These are phyloP conservation scores for Aspergillus mulundensis DNA, from an alignment of 495 filamentous ascomycete species.

Conservation along the genomic window DNA sequence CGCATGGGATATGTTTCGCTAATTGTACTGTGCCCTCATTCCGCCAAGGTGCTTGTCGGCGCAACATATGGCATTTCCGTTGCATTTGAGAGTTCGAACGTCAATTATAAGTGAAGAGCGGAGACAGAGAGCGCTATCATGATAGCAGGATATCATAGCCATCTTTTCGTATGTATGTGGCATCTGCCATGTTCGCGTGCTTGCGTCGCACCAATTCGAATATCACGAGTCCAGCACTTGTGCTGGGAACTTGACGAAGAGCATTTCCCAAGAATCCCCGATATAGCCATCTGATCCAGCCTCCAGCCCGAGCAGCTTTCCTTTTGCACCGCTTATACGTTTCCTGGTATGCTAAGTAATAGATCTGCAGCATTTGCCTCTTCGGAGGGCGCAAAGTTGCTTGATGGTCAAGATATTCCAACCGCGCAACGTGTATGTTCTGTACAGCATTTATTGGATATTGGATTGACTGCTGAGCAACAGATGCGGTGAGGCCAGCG, in stretches of 20 bases:
- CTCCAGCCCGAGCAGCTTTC: slow-evolving; percentile 58
- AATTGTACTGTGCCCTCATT: too few species aligned
- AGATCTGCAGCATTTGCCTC: slow-evolving; percentile 55
- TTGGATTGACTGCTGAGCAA: slow-evolving; percentile 73
- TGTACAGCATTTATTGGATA: slow-evolving; percentile 75
- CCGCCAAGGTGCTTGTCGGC: too few species aligned
- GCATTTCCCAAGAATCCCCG: slow-evolving; percentile 70
- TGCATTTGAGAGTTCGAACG: too few species aligned
- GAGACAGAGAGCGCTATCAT: background rate
- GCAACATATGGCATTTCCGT: too few species aligned
- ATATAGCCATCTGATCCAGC: slow-evolving; percentile 70
- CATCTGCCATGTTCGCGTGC: slow-evolving; percentile 66
- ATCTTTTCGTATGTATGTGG: slow-evolving; percentile 59
- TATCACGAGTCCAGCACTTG: slow-evolving; percentile 82
- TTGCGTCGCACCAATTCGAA: slow-evolving; percentile 83
- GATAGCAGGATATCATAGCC: slow-evolving; percentile 65
- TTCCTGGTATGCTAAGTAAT: slow-evolving; percentile 70
- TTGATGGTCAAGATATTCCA: slow-evolving; percentile 73
- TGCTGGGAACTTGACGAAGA: slow-evolving; percentile 79
- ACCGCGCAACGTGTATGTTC: slow-evolving; percentile 68
- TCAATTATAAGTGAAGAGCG: background rate
- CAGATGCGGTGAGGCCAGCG: slow-evolving; percentile 70
- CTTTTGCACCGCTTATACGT: slow-evolving; percentile 66
- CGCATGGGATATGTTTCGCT: too few species aligned
- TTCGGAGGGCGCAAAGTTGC: slow-evolving; percentile 45